These are phyloP conservation scores for Entrophospora sp. DNA, from an alignment of 192 early-diverging fungal genomes.

Conservation along the genomic window DNA sequence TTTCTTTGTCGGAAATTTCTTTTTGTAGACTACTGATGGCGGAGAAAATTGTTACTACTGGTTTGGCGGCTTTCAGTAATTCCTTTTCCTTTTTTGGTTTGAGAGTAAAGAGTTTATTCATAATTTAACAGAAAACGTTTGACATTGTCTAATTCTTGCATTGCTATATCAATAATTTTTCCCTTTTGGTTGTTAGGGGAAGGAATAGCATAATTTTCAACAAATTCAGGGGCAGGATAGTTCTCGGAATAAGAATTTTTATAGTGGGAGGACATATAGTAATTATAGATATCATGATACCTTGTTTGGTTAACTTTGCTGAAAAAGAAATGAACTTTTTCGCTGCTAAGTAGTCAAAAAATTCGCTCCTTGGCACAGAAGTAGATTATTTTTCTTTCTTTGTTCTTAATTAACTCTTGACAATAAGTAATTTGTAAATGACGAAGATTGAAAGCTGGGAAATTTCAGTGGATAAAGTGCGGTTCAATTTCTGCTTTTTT, in stretches of 20 bases:
- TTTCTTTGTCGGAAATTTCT: background rate
- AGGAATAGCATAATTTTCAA: background rate
- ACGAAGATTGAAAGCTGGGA: background rate
- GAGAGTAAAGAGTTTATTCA: background rate
- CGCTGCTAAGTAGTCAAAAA: background rate
- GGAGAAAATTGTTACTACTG: constrained; percentile 4
- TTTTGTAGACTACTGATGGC: constrained; percentile 4
- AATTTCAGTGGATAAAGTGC: background rate
- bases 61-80: background rate
- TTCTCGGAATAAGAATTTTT: background rate
- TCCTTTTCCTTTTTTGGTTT: background rate
- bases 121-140: constrained; percentile 1
- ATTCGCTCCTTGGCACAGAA: background rate
- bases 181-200: background rate
- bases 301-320: background rate
- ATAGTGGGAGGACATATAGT: background rate
- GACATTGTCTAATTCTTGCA: background rate
- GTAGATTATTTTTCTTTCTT: constrained; percentile 7
- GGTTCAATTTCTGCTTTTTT: constrained; percentile 7
- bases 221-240: background rate
- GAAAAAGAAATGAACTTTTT: background rate
- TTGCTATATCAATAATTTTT: background rate
- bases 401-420: background rate
- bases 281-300: constrained; percentile 8
- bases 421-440: background rate